Base-by-base conservation (phyloP, 164 flowering plant genomes). In the Annona squamosa region DNA sequence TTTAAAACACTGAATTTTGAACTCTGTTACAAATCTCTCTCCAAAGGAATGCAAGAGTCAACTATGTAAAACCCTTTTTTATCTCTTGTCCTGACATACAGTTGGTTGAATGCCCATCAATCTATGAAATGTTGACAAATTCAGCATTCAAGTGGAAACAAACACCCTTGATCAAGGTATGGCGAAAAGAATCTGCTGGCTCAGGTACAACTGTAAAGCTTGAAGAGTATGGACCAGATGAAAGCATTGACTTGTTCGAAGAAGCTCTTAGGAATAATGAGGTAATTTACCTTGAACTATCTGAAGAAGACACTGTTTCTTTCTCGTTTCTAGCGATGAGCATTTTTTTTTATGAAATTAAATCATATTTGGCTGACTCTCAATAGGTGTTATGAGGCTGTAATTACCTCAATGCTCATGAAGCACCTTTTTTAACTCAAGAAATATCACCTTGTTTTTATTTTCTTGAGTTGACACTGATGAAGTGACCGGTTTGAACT, bases 81-180 rank as follows among this genome's bases (percentile, higher is more conserved):
- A 26, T 26, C 37, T 26, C 37, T 26, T 80, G 68, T 68, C 72
- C 37, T 9, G 17, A 67, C 79, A 57, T 73, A 13, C 63, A 94
- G 98, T 73, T 94, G 82, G 87, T 94, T 57, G 97, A 92, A 79
- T 91, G 98, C 76, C 98, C 98, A 48, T 94, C 98, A 69, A 84
- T 92, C 65, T 92, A 94, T 79, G 98, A 92, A 82, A 91, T 94
- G 98, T 66, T 94, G 85, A 84, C 92, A 62, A 92, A 91, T 81
- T 92, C 95, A 43, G 83, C 76, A 17, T 91, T 87, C 79, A 78
- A 82, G 61, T 94, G 98, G 98, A 79, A 86, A 76, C 74, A 80
- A 61, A 79, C 81, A 74, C 97, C 98, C 19, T 70, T 83, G 76
- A 87, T 94, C 80, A 83, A 82, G 70, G 93, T 94, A 72, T 92